Conservation (phyloP, 2,329 filamentous ascomycete species). For the Arthrobotrys megalospora region DNA sequence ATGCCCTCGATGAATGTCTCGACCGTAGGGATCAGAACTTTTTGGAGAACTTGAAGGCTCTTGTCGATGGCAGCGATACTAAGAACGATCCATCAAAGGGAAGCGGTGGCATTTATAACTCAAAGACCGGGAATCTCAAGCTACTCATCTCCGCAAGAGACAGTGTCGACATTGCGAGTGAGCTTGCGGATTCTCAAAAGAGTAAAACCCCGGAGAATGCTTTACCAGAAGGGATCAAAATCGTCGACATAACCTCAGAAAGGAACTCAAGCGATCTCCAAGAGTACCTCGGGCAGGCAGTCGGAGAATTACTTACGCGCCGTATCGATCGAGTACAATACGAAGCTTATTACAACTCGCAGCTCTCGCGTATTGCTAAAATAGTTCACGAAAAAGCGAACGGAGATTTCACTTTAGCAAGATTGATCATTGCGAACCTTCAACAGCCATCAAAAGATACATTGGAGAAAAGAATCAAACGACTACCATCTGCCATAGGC, state of each 20-base stretch:
- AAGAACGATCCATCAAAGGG: not conserved
- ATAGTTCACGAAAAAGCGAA: conserved; percentile 45
- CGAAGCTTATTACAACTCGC: conserved; percentile 24
- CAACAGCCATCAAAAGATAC: conserved; percentile 44
- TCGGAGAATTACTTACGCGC: conserved; percentile 18
- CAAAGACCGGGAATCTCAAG: conserved; percentile 13
- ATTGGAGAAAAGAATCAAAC: conserved; percentile 32
- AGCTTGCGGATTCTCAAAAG: not conserved
- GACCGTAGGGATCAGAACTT: conserved; percentile 33
- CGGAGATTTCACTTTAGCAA: conserved; percentile 42
- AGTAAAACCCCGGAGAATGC: not conserved
- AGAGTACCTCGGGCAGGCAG: conserved; percentile 24
- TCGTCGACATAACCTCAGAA: conserved; percentile 34
- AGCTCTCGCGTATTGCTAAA: conserved; percentile 15
- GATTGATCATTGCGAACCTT: conserved; percentile 48
- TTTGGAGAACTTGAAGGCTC: conserved; percentile 18
- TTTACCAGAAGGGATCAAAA: conserved; percentile 6
- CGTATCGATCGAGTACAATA: conserved; percentile 22
- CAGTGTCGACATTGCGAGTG: conserved; percentile 21
- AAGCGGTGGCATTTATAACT: not conserved
- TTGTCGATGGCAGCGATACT: not conserved
- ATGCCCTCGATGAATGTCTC: conserved; percentile 42
- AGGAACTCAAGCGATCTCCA: conserved; percentile 32
- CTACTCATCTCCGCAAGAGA: conserved; percentile 44
- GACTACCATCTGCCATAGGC: conserved; percentile 37